Conservation (phyloP, 495 filamentous ascomycete species). For the Aspergillus baeticus region DNA sequence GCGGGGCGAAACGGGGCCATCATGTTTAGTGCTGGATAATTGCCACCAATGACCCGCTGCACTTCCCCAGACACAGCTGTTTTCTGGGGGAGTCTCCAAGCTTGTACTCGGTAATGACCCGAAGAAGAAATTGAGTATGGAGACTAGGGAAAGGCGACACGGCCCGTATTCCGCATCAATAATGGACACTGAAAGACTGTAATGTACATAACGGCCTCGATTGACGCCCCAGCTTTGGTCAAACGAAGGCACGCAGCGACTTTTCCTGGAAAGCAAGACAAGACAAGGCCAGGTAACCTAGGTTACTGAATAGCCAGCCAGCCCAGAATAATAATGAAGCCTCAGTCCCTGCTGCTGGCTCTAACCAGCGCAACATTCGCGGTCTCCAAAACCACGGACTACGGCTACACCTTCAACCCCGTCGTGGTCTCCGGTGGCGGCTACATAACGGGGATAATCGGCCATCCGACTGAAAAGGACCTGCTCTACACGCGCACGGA, state of each 20-base stretch:
- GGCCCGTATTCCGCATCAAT: constrained; percentile 8
- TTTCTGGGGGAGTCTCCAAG: not conserved
- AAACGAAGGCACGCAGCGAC: no score
- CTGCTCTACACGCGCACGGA: constrained; percentile 62
- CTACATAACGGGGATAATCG: constrained; percentile 58
- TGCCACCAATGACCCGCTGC: constrained; percentile 6
- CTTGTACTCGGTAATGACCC: not conserved
- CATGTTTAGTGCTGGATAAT: not conserved
- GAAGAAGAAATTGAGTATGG: not conserved
- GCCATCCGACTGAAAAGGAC: constrained; percentile 54
- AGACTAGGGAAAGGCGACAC: not conserved
- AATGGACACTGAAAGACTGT: not conserved
- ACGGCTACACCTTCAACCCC: constrained; percentile 16
- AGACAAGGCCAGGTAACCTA: no score
- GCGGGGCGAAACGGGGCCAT: constrained; percentile 3
- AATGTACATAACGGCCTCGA: not conserved
- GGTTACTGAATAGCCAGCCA: no score
- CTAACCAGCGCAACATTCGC: not conserved
- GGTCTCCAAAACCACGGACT: constrained; percentile 1
- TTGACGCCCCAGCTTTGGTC: no score
- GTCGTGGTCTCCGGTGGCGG: constrained; percentile 47
- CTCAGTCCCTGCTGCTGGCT: not conserved
- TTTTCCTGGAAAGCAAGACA: not conserved
- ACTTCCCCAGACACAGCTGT: not conserved
- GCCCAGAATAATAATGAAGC: constrained; percentile 5